Evolutionary conservation across 2,329 filamentous ascomycete genomes (phyloP), one percentile per base, ranked within the genome.

Genomic region (Aspergillus fijiensis): DNA sequence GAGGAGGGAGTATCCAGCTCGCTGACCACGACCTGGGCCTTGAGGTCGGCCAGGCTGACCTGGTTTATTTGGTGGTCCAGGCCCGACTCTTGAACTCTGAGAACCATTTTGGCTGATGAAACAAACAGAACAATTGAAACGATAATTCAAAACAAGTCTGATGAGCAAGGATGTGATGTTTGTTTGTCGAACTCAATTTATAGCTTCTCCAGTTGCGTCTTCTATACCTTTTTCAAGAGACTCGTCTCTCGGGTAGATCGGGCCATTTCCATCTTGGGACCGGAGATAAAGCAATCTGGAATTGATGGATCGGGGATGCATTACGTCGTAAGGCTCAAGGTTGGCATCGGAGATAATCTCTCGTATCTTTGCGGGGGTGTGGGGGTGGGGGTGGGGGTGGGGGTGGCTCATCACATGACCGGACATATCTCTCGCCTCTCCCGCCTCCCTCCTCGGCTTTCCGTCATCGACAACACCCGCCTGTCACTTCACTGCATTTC

Each of bases 21-120:
- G 48, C 21, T 16, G 6, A 49, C 29, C 2, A 31, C 47, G 45
- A 14, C 29, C 14, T 50, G 6, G 16, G 23, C 19, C 49, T 57
- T 35, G 35, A 57, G 19, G 47, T 52, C 49, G 25, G 56, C 42
- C 49, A 42, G 39, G 33, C 42, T 54, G 51, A 35, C 51, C 14
- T 54, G n/a, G 51, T 12, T 45, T 9, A 29, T 3, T 0, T 10
- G 27, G 51, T 25, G 45, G 51, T 27, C 51, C n/a, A 45, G 12
- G 21, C 35, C 35, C 16, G 51, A 47, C 12, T 35, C 19, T 23
- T 42, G 21, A 14, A 54, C 42, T 19, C 11, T 39, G 35, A 54
- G 11, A 54, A 21, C 33, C 51, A 54, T 54, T 35, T 35, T 21
- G 29, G 21, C 9, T 6, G 47, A 21, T 25, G 47, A 16, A 16